A percentile compares a stretch with the other conserved stretches of the same genome.
Evolutionary conservation across 2,329 filamentous ascomycete genomes (phyloP).

Genomic region (Hypomyces rosellus): DNA sequence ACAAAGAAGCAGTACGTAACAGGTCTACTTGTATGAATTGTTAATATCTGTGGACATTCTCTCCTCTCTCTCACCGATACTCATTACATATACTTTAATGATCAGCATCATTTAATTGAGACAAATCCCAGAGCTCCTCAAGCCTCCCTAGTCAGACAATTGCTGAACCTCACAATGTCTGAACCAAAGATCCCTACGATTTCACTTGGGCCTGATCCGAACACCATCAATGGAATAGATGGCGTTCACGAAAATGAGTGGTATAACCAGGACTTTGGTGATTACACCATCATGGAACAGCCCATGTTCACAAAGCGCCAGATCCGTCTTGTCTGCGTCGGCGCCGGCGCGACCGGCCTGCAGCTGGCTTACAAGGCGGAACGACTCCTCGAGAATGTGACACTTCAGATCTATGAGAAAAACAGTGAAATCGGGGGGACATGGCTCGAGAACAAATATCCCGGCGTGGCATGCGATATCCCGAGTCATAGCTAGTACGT

Average conservation of each 20-base stretch:
- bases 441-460: constrained; percentile 53
- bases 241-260: constrained; percentile 1
- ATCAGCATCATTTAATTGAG: too few species aligned
- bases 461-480: constrained; percentile 49
- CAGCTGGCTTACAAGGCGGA: constrained; percentile 4
- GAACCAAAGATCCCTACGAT: too few species aligned
- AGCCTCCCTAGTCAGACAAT: too few species aligned
- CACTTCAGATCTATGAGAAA: constrained; percentile 48
- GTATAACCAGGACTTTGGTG: constrained; percentile 3
- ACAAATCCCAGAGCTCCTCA: too few species aligned
- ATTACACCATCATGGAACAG: constrained; percentile 1
- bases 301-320: constrained; percentile 4
- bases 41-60: too few species aligned
- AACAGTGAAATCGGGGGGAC: constrained; percentile 48
- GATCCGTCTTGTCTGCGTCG: constrained; percentile 5
- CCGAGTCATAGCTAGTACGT: constrained; percentile 49
- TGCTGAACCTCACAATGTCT: too few species aligned
- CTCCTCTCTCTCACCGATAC: too few species aligned
- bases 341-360: constrained; percentile 6
- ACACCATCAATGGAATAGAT: background rate
- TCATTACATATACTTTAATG: too few species aligned
- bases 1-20: too few species aligned
- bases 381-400: constrained; percentile 17
- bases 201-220: background rate
- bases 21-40: too few species aligned